phyloP scores from a whole-genome alignment of 139 green algal species.

The Closterium sp. region DNA sequence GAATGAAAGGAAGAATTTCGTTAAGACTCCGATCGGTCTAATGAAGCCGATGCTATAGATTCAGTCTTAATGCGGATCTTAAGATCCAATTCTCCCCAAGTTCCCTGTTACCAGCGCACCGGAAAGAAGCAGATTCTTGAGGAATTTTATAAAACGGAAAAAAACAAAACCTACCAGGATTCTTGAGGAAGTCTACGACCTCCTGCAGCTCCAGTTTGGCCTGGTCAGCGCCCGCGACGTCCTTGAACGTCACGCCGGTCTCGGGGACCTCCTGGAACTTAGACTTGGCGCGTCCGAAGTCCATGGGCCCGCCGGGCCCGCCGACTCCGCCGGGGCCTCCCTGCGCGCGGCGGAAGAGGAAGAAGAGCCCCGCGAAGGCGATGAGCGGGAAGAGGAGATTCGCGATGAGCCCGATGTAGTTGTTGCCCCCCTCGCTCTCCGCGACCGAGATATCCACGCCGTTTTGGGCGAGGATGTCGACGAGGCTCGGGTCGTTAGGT shows the following conservation, averaged over 20 bases:
- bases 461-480: constrained; percentile 86
- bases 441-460: constrained; percentile 90
- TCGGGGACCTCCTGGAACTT: constrained; percentile 99
- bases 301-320: constrained; percentile 87
- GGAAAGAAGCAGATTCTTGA: too few species aligned
- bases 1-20: not conserved
- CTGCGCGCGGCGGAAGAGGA: constrained; percentile 82
- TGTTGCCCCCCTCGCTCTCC: constrained; percentile 86
- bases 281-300: constrained; percentile 94
- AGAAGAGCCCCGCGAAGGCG: constrained; percentile 96
- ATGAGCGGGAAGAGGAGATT: constrained; percentile 99
- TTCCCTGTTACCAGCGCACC: too few species aligned
- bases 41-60: too few species aligned
- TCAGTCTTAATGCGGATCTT: too few species aligned
- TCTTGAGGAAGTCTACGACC: constrained; percentile 97
- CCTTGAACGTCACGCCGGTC: constrained; percentile 94
- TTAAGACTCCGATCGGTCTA: not conserved
- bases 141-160: not conserved
- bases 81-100: too few species aligned
- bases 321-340: constrained; percentile 52
- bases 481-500: constrained; percentile 86
- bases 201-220: constrained; percentile 98
- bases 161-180: constrained; percentile 81
- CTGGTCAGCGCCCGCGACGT: constrained; percentile 95
- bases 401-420: constrained; percentile 90